Evolutionary conservation across 1,139 yeast species (phyloP), one percentile per base, ranked within the genome.

Genomic region (Kurtzmaniella natalensis): DNA sequence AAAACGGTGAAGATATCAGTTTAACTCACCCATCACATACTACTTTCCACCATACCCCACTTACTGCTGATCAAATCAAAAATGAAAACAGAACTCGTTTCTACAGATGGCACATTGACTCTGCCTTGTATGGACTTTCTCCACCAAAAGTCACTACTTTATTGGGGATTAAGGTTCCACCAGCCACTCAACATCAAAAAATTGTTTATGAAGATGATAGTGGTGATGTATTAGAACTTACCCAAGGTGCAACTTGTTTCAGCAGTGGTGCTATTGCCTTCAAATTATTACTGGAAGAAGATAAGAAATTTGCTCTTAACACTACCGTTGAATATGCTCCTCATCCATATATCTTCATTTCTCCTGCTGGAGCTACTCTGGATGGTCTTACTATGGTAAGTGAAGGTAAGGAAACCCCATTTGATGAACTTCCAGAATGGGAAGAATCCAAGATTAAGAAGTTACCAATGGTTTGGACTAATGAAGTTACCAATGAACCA

Each of bases 31-130:
- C 95, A 30, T 78, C 86, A 3, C 95, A 86, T 54, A 76, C 78
- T 43, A 71, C 79, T 1, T 86, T 86, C 72, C 95, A 86, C 61
- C 79, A 79, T 45, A 61, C 70, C 14, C 71, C 79, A 1, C 70
- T 86, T 42, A 64, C 78, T n/a, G 70, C 72, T 19, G 72, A 73
- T 21, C 78, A 83, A 42, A 76, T 82, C 47, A 65, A 64, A 36
- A 70, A 71, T 3, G 64, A 73, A 20, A 76, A 79, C 37, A 72
- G 72, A 55, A 86, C 95, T 1, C 71, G 94, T 45, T 86, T 81
- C 56, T 86, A 85, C 72, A 76, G 95, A 61, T 86, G 95, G 95
- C 95, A 86, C 60, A 84, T 86, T 46, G 95, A 86, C 59, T 81
- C 92, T 30, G 95, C 95, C 5, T 71, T 86, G 33, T 86, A 86